Percentiles rank a stretch among this genome's conserved stretches.
These are phyloP conservation scores for Pulveroboletus sp. DNA, from an alignment of 768 basidiomycete species.

Conservation along the genomic window DNA sequence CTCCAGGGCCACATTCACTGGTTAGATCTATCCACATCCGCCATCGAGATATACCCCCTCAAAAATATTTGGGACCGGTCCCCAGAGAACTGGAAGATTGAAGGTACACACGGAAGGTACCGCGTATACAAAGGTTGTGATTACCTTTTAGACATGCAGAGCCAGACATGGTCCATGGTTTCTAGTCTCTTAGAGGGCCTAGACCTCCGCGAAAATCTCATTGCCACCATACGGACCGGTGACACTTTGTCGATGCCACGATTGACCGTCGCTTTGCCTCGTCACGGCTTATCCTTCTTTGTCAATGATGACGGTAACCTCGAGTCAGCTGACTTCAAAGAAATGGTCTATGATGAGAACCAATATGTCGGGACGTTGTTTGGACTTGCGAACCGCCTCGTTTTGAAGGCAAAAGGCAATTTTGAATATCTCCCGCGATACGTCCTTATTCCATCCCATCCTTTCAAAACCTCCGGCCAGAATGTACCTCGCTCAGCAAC, in stretches of 20 bases:
- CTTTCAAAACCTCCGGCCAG: too few species aligned
- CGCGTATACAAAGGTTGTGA: background rate
- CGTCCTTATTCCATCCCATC: conserved; percentile 12
- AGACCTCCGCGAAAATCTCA: background rate
- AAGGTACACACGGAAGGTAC: background rate
- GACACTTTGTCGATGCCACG: background rate
- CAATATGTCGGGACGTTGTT: conserved; percentile 41
- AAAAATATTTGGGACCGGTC: conserved; percentile 18
- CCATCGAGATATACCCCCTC: conserved; percentile 24
- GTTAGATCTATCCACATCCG: conserved; percentile 13
- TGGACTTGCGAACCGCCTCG: conserved; percentile 36
- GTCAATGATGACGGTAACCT: conserved; percentile 25
- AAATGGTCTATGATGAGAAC: conserved; percentile 35
- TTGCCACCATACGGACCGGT: conserved; percentile 6
- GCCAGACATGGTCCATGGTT: conserved; percentile 11
- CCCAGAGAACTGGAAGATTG: conserved; percentile 18
- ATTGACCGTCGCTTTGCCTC: conserved; percentile 31
- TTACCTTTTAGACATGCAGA: conserved; percentile 20
- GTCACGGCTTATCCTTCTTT: conserved; percentile 37
- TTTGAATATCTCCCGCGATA: background rate
- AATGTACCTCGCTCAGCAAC: too few species aligned
- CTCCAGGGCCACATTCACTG: conserved; percentile 22
- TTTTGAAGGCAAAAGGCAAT: conserved; percentile 22
- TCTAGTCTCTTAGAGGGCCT: background rate
- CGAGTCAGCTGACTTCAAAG: conserved; percentile 36